Evolutionary conservation across 352 stramenopile genomes (phyloP).

Genomic region (Phytopythium helicoides): DNA sequence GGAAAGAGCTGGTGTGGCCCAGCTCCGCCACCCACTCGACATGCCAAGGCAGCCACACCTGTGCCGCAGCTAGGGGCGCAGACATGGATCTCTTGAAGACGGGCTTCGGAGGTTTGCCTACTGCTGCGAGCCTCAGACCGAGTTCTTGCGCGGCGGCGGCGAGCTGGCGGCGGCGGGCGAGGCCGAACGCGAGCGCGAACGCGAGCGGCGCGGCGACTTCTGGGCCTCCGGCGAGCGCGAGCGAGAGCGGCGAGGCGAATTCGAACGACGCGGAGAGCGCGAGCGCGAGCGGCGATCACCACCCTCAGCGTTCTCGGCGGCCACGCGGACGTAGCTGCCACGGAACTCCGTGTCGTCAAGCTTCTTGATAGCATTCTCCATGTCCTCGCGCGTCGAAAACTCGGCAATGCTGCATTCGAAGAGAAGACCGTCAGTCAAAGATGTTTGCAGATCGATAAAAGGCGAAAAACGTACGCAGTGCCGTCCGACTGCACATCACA

Average conservation of each 20-base stretch:
- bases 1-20: too few species aligned
- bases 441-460: background rate
- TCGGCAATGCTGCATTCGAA: conserved; percentile 53
- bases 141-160: conserved; percentile 66
- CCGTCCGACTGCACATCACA: conserved; percentile 82
- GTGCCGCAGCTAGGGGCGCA: conserved; percentile 5
- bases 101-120: too few species aligned
- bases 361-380: conserved; percentile 84
- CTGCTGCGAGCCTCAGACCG: conserved; percentile 38
- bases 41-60: too few species aligned
- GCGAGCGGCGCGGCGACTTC: conserved; percentile 53
- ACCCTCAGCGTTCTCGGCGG: conserved; percentile 32
- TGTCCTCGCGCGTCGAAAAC: conserved; percentile 78
- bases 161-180: conserved; percentile 50
- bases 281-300: conserved; percentile 46
- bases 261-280: conserved; percentile 52
- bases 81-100: background rate
- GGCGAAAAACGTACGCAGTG: conserved; percentile 81
- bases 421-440: conserved; percentile 1
- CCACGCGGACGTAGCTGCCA: conserved; percentile 78
- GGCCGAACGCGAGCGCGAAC: conserved; percentile 61
- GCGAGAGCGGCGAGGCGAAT: conserved; percentile 64
- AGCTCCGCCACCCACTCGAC: too few species aligned
- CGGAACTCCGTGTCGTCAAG: conserved; percentile 88
- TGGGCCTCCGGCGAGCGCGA: conserved; percentile 64